Base-by-base conservation (phyloP, 164 flowering plant species). In the Umbellularia californica region DNA sequence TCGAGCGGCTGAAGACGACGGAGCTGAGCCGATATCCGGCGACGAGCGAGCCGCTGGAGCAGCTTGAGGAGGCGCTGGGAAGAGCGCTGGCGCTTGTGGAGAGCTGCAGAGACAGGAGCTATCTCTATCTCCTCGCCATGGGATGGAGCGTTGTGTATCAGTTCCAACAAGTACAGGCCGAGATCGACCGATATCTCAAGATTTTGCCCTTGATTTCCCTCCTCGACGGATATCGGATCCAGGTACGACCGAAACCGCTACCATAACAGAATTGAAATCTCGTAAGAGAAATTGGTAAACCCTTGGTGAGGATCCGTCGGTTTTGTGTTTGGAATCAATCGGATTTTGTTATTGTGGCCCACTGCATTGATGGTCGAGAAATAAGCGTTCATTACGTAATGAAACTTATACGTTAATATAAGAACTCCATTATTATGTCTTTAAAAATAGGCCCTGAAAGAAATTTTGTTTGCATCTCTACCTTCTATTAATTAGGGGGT, bases 81-180 rank as follows among this genome's bases (percentile, higher is more conserved):
- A 79, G 62, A 27, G 79, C 88, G 0, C 70, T 70, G 2, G 76
- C 33, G 1, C 58, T 85, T 71, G 85, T 84, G 6, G 64, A 78
- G 33, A 82, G 85, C 27, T 84, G 89, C 77, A 27, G 72, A 19
- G 84, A 85, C 14, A 72, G 60, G 74, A 87, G 89, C 51, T 87
- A 71, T 47, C 81, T 87, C 19, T 87, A 85, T 73, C 63, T 87
- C 67, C 77, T 87, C 17, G 84, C 89, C 24, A 82, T 82, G 84
- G 89, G 88, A n/a, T 85, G 90, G 88, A 81, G 52, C 71, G 64
- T 80, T 0, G 87, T 85, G 63, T 85, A 85, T 74, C 85, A 82
- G 65, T 85, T 87, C 78, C 72, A 86, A 5, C 70, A 67, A 24
- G 80, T 65, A 3, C 86, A 87, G 72, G 50, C 41, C 25, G 90